A percentile compares a stretch with the other conserved stretches of the same genome.
Conservation (phyloP, 768 basidiomycete species). For the Krasilnikovozyma curviuscula region DNA sequence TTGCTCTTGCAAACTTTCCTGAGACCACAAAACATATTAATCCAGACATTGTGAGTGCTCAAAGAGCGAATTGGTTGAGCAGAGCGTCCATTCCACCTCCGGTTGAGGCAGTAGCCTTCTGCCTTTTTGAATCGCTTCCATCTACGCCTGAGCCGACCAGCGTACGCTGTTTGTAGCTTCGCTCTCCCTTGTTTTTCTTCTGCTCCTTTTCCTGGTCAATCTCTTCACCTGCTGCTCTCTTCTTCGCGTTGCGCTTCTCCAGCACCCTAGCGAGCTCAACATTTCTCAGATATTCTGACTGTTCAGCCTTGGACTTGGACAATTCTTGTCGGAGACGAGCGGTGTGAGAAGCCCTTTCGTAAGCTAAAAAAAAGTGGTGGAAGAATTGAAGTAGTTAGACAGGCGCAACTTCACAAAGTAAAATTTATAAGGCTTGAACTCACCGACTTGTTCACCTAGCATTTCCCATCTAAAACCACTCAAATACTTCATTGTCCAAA, state of each 20-base stretch:
- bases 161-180: too few species aligned
- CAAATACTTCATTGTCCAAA: slow-evolving; percentile 99
- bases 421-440: slow-evolving; percentile 25
- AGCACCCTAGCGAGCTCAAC: slow-evolving; percentile 73
- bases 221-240: too few species aligned
- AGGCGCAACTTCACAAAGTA: background rate
- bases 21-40: too few species aligned
- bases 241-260: slow-evolving; percentile 25
- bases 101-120: too few species aligned
- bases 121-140: too few species aligned
- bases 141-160: too few species aligned
- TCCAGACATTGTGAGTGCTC: too few species aligned
- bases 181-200: too few species aligned
- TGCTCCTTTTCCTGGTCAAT: too few species aligned
- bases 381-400: background rate
- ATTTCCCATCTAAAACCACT: slow-evolving; percentile 98
- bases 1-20: too few species aligned
- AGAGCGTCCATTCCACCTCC: too few species aligned
- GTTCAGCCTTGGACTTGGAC: slow-evolving; percentile 67
- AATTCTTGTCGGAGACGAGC: slow-evolving; percentile 83
- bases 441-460: slow-evolving; percentile 95
- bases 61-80: too few species aligned
- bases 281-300: slow-evolving; percentile 78
- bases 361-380: slow-evolving; percentile 37
- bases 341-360: slow-evolving; percentile 72